These are phyloP conservation scores for Camelina neglecta DNA, from an alignment of 345 rosid species.

Conservation along the genomic window DNA sequence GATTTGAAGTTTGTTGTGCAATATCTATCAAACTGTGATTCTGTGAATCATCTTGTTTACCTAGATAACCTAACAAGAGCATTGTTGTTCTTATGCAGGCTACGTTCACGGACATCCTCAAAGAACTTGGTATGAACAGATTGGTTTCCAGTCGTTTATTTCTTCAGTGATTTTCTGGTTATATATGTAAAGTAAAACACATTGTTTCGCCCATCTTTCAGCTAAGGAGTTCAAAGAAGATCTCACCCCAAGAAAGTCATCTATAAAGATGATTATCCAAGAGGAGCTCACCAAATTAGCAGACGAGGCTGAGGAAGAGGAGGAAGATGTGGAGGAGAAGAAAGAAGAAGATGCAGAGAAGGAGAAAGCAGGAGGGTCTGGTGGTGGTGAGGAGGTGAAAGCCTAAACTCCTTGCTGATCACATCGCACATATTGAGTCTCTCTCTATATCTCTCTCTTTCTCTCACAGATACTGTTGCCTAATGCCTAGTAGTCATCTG, in stretches of 20 bases:
- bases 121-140: conserved; percentile 69
- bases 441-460: neutral
- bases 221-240: conserved; percentile 60
- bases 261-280: conserved; percentile 81
- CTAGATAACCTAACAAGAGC: conserved; percentile 14
- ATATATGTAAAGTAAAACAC: conserved; percentile 10
- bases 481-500: conserved; percentile 30
- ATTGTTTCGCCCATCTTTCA: conserved; percentile 45
- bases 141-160: neutral
- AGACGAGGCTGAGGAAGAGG: conserved; percentile 73
- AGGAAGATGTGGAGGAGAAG: conserved; percentile 50
- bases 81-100: conserved; percentile 67
- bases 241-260: conserved; percentile 73
- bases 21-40: conserved; percentile 12
- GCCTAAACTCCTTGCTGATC: conserved; percentile 29
- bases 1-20: conserved; percentile 11
- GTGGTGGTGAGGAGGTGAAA: conserved; percentile 39
- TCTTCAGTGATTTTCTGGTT: conserved; percentile 11
- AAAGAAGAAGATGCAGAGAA: conserved; percentile 32
- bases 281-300: conserved; percentile 94
- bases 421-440: conserved; percentile 29
- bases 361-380: conserved; percentile 39
- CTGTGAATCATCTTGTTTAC: conserved; percentile 6
- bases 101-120: conserved; percentile 92
- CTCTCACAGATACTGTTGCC: conserved; percentile 15